phyloP scores from a whole-genome alignment of 306 rosid genomes.

The Corylus avellana region DNA sequence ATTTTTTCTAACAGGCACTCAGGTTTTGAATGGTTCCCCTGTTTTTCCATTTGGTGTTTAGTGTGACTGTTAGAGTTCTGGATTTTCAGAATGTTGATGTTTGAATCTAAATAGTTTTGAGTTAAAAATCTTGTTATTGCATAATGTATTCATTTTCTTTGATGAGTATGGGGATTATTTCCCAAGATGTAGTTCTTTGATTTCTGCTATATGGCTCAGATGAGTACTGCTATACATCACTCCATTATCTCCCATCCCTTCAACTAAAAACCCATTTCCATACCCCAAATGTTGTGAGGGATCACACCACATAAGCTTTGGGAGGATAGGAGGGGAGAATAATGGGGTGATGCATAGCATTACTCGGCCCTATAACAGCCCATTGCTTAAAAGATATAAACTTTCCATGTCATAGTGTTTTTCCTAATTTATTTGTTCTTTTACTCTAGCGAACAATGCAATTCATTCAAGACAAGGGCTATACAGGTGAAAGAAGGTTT shows the following conservation, averaged over 20 bases:
- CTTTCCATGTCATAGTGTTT: neutral
- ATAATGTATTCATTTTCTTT: neutral
- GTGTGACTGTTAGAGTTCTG: neutral
- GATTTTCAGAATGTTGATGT: neutral
- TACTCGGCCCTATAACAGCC: neutral
- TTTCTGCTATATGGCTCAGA: no score
- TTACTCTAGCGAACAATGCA: slow-evolving; percentile 67
- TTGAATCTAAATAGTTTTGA: neutral
- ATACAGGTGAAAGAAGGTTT: slow-evolving; percentile 56
- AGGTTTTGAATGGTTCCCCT: neutral
- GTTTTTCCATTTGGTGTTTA: neutral
- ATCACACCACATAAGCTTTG: no score
- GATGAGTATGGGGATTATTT: neutral
- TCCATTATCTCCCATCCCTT: no score
- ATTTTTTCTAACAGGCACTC: neutral
- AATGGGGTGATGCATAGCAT: no score
- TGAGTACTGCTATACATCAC: no score
- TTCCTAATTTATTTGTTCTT: slow-evolving; percentile 8
- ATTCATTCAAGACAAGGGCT: slow-evolving; percentile 62
- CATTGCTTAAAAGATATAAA: neutral
- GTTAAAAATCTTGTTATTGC: neutral
- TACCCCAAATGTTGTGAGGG: neutral
- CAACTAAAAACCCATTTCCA: no score
- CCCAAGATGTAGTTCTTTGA: no score
- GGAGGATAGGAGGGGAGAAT: no score